A percentile compares a stretch with the other conserved stretches of the same genome.
Evolutionary conservation across 2,329 filamentous ascomycete genomes (phyloP).

Genomic region (Ambrosiella cleistominuta): DNA sequence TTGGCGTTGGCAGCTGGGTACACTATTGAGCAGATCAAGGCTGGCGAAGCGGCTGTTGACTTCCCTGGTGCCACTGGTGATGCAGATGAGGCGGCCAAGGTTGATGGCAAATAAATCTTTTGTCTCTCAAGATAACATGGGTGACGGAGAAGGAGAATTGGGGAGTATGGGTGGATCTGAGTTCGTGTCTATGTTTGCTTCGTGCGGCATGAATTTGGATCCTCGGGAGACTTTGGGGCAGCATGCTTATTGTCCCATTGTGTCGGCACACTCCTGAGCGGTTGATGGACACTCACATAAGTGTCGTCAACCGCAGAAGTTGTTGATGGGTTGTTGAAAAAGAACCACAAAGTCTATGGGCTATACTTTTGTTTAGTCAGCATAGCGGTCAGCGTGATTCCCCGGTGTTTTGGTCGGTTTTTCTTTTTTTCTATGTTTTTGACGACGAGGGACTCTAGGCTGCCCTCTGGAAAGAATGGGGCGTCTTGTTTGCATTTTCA

Average conservation of each 20-base stretch:
- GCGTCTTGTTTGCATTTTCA: constrained; percentile 1
- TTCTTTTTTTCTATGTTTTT: not conserved
- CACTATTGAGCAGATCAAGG: constrained; percentile 11
- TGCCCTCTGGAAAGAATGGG: constrained; percentile 3
- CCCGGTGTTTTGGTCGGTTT: not conserved
- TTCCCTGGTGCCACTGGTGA: constrained; percentile 12
- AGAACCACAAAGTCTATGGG: not conserved
- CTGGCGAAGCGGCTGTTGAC: constrained; percentile 8
- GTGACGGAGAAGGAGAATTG: too few species aligned
- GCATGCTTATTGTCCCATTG: constrained; percentile 1
- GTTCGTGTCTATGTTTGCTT: not conserved
- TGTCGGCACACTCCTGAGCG: not conserved
- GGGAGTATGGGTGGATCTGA: not conserved
- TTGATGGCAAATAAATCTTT: not conserved
- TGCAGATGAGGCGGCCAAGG: not conserved
- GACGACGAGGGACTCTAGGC: not conserved
- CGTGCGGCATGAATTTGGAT: too few species aligned
- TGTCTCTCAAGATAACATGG: not conserved
- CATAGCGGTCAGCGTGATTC: not conserved
- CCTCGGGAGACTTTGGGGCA: not conserved
- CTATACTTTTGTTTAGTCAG: not conserved
- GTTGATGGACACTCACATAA: constrained; percentile 6
- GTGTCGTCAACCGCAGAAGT: not conserved
- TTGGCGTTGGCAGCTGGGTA: constrained; percentile 13
- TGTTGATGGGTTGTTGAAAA: not conserved